A percentile compares a stretch with the other conserved stretches of the same genome.
These are phyloP conservation scores for Sugiyamaella novakii DNA, from an alignment of 1,139 yeast species.

Conservation along the genomic window DNA sequence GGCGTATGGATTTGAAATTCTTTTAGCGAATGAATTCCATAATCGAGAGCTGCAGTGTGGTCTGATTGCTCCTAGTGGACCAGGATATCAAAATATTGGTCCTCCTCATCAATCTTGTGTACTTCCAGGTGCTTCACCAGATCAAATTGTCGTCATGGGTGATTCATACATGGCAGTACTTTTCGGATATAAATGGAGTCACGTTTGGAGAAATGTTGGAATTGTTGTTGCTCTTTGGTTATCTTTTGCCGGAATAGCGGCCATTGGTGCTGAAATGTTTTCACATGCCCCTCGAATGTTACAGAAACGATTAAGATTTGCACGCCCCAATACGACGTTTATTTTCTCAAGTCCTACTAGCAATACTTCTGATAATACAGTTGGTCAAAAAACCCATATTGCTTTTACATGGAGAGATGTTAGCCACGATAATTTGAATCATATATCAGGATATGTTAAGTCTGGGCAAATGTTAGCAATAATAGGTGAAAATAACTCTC, in stretches of 20 bases:
- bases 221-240: conserved; percentile 57
- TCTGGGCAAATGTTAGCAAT: conserved; percentile 66
- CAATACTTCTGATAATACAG: not conserved
- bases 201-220: conserved; percentile 71
- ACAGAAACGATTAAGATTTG: conserved; percentile 4
- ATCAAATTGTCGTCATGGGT: conserved; percentile 51
- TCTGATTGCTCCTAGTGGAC: conserved; percentile 52
- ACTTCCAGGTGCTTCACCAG: conserved; percentile 51
- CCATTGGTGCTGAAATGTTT: conserved; percentile 51
- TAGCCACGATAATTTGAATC: conserved; percentile 42
- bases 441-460: conserved; percentile 64
- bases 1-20: conserved; percentile 57
- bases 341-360: not conserved
- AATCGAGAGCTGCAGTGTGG: conserved; percentile 53
- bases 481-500: conserved; percentile 73
- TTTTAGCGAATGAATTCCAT: conserved; percentile 61
- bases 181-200: conserved; percentile 50
- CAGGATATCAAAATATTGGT: conserved; percentile 49
- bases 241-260: conserved; percentile 51
- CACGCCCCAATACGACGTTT: not conserved
- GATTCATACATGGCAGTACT: conserved; percentile 48
- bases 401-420: conserved; percentile 30
- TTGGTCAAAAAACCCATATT: conserved; percentile 33
- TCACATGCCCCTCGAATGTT: conserved; percentile 31
- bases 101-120: conserved; percentile 52